A percentile compares a stretch with the other conserved stretches of the same genome.
Evolutionary conservation across 2,329 filamentous ascomycete species (phyloP).

Genomic region (Fusarium fujikuroi): DNA sequence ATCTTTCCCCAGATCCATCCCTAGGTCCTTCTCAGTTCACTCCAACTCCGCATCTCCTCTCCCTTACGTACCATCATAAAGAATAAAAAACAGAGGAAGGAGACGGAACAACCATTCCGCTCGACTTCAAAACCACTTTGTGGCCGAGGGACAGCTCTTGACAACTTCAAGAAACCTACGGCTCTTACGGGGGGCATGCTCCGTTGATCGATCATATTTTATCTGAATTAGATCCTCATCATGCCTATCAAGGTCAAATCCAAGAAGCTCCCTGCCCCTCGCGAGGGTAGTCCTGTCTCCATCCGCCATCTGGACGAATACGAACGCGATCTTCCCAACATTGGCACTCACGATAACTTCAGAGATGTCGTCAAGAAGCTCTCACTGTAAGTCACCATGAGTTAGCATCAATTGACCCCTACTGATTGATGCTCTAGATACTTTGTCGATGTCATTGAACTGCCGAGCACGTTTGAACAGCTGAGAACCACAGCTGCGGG

Average conservation of each 20-base stretch:
- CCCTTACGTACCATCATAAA: constrained; percentile 8
- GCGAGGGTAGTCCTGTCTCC: constrained; percentile 52
- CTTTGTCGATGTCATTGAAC: constrained; percentile 69
- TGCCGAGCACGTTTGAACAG: constrained; percentile 79
- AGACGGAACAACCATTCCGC: background rate
- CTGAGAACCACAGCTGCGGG: constrained; percentile 74
- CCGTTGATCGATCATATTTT: background rate
- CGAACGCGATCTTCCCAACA: constrained; percentile 62
- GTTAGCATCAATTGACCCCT: background rate
- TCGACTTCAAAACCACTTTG: background rate
- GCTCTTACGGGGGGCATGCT: background rate
- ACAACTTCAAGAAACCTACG: background rate
- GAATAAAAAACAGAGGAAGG: constrained; percentile 1
- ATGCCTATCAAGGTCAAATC: constrained; percentile 54
- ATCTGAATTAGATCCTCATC: background rate
- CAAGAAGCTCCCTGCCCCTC: constrained; percentile 47
- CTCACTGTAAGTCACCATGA: constrained; percentile 60
- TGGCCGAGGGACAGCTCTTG: background rate
- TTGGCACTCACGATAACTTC: constrained; percentile 68
- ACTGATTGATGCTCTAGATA: constrained; percentile 58
- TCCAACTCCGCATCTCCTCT: constrained; percentile 21
- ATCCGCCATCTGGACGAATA: constrained; percentile 45
- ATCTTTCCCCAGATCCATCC: background rate
- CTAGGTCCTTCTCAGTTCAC: constrained; percentile 2
- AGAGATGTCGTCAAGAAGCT: constrained; percentile 74